These are phyloP conservation scores for Solanum pinnatisectum DNA, from an alignment of 257 asterid genomes.

Conservation along the genomic window DNA sequence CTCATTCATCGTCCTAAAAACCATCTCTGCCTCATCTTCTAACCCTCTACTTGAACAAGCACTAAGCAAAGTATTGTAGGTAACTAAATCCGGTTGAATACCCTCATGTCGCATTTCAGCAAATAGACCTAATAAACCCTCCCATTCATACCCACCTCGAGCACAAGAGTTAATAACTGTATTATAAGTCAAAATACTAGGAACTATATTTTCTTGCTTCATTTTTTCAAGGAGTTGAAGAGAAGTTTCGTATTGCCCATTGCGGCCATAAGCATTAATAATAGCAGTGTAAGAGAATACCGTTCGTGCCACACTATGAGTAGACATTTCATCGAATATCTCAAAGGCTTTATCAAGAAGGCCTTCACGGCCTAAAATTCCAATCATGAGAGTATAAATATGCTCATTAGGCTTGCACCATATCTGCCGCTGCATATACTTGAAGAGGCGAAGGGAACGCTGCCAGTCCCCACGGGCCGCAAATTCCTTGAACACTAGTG, in stretches of 20 bases:
- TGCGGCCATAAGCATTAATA: constrained; percentile 82
- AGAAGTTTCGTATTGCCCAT: constrained; percentile 71
- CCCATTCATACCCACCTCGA: constrained; percentile 91
- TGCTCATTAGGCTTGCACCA: constrained; percentile 98
- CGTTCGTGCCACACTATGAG: constrained; percentile 45
- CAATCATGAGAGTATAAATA: constrained; percentile 64
- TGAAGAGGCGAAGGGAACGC: constrained; percentile 86
- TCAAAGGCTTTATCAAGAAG: constrained; percentile 78
- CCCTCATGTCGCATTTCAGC: constrained; percentile 98
- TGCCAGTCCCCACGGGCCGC: constrained; percentile 95
- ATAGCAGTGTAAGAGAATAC: constrained; percentile 78
- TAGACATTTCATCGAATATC: constrained; percentile 77
- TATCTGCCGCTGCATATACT: constrained; percentile 92
- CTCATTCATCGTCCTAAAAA: constrained; percentile 92
- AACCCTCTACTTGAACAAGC: constrained; percentile 73
- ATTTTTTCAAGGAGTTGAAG: constrained; percentile 55
- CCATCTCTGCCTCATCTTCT: constrained; percentile 94
- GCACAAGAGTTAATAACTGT: constrained; percentile 86
- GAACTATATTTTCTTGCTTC: constrained; percentile 70
- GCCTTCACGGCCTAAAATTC: constrained; percentile 80
- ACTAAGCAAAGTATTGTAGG: constrained; percentile 74
- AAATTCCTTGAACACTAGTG: constrained; percentile 72
- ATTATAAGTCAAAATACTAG: constrained; percentile 81
- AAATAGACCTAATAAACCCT: constrained; percentile 83
- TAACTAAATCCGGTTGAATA: constrained; percentile 87